Evolutionary conservation across 257 asterid species (phyloP).

Genomic region (Salvia splendens): DNA sequence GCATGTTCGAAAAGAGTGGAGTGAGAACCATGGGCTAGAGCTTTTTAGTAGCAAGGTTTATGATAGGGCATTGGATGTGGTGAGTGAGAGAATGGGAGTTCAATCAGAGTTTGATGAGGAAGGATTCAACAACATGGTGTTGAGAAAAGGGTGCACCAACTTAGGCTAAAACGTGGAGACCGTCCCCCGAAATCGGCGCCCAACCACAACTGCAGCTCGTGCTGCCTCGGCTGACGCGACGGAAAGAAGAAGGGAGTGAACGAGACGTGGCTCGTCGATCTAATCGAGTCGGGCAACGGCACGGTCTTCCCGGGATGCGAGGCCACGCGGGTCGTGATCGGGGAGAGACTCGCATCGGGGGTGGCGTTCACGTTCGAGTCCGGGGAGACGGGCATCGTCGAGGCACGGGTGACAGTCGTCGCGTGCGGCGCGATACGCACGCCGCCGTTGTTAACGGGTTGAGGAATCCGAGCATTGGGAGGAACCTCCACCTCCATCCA

Average conservation of each 20-base stretch:
- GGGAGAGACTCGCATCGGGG: constrained; percentile 44
- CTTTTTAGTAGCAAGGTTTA: constrained; percentile 50
- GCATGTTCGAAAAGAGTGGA: constrained; percentile 75
- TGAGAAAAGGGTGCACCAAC: constrained; percentile 75
- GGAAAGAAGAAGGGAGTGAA: constrained; percentile 68
- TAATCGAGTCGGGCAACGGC: constrained; percentile 69
- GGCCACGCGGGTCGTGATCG: constrained; percentile 50
- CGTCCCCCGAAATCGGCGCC: constrained; percentile 63
- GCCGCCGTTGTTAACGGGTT: constrained; percentile 66
- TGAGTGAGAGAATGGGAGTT: constrained; percentile 70
- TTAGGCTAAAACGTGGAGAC: constrained; percentile 58
- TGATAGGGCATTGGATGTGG: constrained; percentile 63
- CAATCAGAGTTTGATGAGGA: constrained; percentile 55
- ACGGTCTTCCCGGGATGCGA: constrained; percentile 64
- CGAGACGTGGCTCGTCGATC: constrained; percentile 77
- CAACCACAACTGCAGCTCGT: constrained; percentile 86
- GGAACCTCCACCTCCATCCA: constrained; percentile 71
- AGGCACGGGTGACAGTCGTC: constrained; percentile 55
- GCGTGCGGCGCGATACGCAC: constrained; percentile 87
- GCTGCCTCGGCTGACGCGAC: constrained; percentile 71
- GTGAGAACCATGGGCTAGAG: constrained; percentile 41
- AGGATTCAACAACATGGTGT: constrained; percentile 69
- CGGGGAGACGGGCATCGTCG: constrained; percentile 48
- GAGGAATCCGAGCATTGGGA: constrained; percentile 70
- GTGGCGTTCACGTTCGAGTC: constrained; percentile 50